A percentile compares a stretch with the other conserved stretches of the same genome.
Conservation (phyloP, 176 grass and related monocot genomes). For the Secale cereale region DNA sequence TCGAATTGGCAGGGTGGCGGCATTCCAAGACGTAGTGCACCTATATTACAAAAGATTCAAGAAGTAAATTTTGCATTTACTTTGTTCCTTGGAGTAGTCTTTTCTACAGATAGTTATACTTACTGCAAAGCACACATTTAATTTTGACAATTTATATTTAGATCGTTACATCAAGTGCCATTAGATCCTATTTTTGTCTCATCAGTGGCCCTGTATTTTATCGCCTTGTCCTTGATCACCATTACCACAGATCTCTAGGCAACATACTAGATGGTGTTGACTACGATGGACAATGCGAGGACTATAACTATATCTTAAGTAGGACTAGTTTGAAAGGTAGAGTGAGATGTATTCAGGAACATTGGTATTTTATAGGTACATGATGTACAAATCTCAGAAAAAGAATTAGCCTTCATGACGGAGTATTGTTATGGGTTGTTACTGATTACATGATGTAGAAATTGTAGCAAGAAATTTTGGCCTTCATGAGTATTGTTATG, state of each 20-base stretch:
- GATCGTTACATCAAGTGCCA: not conserved
- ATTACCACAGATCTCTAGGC: not conserved
- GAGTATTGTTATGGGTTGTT: not conserved
- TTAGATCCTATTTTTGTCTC: not conserved
- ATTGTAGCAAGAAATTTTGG: not conserved
- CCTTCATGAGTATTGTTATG: not conserved
- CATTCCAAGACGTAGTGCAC: constrained; percentile 80
- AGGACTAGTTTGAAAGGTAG: not conserved
- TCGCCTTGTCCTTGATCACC: not conserved
- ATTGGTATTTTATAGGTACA: not conserved
- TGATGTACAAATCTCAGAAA: not conserved
- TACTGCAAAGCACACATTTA: constrained; percentile 5
- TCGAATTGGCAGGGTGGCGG: constrained; percentile 61
- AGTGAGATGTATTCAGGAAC: not conserved
- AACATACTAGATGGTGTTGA: not conserved
- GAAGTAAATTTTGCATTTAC: constrained; percentile 52
- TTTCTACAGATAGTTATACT: not conserved
- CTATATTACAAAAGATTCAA: constrained; percentile 69
- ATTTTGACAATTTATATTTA: not conserved
- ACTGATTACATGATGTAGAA: not conserved
- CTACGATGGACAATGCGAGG: not conserved
- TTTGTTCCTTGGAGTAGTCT: not conserved
- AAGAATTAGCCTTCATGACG: not conserved
- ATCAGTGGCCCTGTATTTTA: not conserved
- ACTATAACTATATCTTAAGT: not conserved